Base-by-base conservation (phyloP, 2,329 filamentous ascomycete species). In the Apiospora arundinis region DNA sequence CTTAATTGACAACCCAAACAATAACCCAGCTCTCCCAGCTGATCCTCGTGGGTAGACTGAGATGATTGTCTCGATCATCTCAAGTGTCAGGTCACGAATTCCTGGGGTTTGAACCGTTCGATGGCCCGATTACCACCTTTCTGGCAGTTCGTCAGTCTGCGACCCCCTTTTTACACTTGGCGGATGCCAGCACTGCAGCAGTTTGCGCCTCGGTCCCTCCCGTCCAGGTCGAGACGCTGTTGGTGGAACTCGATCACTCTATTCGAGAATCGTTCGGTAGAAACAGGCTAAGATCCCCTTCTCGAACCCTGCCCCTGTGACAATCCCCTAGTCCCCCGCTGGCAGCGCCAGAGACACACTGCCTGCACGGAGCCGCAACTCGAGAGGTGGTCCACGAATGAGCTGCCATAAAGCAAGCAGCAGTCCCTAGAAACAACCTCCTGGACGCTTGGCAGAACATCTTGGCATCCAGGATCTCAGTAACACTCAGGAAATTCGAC, bases 251-350 rank as follows among this genome's bases (percentile, higher is more conserved):
- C 28, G 28, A 40, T 40, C 56, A 63, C 56, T 40, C 21, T 63
- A 40, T 8, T 63, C 21, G 56, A 63, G 56, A 63, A 40, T 28
- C 21, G 56, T 9, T 63, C 18, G 2, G 56, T 14, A 40, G 56
- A 18, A 63, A 63, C 56, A 63, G 32, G 32, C 32, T n/a, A 40
- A 63, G 28, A 63, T 63, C 56, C n/a, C 8, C 56, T n/a, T n/a
- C 6, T 40, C 16, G 32, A 40, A 6, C 56, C 56, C 32, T 40
- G 28, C n/a, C 9, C 56, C 8, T n/a, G 56, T 18, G 56, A 32
- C 32, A 21, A 2, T 12, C 42, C 42, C 42, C 42, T 45, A 42
- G 40, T 42, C 8, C 16, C 8, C 52, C 52, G 52, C 28, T 37
- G 52, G 28, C 52, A 37, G 52, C 52, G 16, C 52, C 18, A 37